phyloP scores from a whole-genome alignment of 192 early-diverging fungal species.

The Entomortierella beljakovae region DNA sequence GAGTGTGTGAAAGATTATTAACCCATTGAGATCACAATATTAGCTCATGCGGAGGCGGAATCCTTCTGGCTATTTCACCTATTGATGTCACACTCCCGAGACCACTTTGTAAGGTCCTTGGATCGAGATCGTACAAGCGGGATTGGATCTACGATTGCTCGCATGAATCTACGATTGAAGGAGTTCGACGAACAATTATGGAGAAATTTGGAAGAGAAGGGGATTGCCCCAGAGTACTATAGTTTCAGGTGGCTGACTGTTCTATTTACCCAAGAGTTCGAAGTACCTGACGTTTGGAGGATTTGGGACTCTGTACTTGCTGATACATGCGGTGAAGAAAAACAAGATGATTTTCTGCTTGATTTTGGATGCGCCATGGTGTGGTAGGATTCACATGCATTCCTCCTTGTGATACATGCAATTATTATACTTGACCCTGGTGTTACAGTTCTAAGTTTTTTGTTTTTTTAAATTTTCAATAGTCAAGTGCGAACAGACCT shows the following conservation, averaged over 20 bases:
- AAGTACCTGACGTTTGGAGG: conserved; percentile 79
- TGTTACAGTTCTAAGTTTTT: not conserved
- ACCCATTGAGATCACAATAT: not conserved
- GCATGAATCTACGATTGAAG: conserved; percentile 66
- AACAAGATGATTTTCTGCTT: conserved; percentile 69
- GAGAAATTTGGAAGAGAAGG: conserved; percentile 70
- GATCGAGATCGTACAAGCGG: conserved; percentile 70
- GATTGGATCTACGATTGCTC: conserved; percentile 69
- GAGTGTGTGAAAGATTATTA: not conserved
- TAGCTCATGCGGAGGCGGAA: conserved; percentile 83
- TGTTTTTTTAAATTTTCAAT: not conserved
- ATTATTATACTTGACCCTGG: too few species aligned
- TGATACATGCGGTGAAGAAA: conserved; percentile 62
- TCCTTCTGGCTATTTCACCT: conserved; percentile 81
- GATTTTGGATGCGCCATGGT: conserved; percentile 83
- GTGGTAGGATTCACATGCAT: conserved; percentile 52
- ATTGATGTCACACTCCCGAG: conserved; percentile 77
- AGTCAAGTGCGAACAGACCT: conserved; percentile 67
- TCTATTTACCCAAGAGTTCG: conserved; percentile 78
- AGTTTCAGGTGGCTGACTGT: conserved; percentile 88
- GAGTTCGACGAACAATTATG: conserved; percentile 70
- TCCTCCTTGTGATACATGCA: not conserved
- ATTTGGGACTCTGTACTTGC: conserved; percentile 87
- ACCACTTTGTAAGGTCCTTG: conserved; percentile 82
- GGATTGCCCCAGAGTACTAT: conserved; percentile 77